Conservation (phyloP, 768 basidiomycete species). For the Holtermanniella nyarrowii region DNA sequence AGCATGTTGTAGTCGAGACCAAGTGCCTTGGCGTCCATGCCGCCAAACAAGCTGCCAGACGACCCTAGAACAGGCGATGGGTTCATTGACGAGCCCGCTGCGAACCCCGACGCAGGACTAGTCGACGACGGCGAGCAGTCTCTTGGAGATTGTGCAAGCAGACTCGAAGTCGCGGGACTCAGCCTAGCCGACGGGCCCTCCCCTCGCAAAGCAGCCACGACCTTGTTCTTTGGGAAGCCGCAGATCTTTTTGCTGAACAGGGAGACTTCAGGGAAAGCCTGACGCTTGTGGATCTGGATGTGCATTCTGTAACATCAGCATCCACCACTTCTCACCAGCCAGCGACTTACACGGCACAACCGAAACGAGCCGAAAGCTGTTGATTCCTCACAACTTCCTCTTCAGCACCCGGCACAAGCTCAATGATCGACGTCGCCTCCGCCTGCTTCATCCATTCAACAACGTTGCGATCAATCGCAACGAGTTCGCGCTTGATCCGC, state of each 20-base stretch:
- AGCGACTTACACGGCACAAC: constrained; percentile 24
- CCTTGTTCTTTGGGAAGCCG: constrained; percentile 28
- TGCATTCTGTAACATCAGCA: constrained; percentile 9
- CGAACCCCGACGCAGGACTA: neutral
- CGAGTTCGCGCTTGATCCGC: constrained; percentile 12
- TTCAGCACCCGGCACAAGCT: constrained; percentile 36
- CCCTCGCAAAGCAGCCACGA: neutral
- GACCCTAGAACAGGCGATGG: neutral
- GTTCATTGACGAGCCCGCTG: neutral
- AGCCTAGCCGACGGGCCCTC: neutral
- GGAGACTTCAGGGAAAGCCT: constrained; percentile 40
- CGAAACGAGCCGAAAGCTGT: constrained; percentile 34
- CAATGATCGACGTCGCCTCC: constrained; percentile 29
- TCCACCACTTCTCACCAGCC: neutral
- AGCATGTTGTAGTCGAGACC: neutral
- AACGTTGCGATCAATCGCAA: constrained; percentile 25
- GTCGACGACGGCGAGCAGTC: neutral
- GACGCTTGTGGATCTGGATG: constrained; percentile 38
- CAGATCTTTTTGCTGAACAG: constrained; percentile 39
- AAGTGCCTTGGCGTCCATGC: neutral
- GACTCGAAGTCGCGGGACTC: neutral
- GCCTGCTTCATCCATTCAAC: constrained; percentile 31
- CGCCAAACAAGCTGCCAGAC: neutral
- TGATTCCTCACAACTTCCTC: constrained; percentile 39
- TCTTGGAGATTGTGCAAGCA: neutral